Evolutionary conservation across 2,329 filamentous ascomycete species (phyloP).

Genomic region (Pseudocercospora pini-densiflorae): DNA sequence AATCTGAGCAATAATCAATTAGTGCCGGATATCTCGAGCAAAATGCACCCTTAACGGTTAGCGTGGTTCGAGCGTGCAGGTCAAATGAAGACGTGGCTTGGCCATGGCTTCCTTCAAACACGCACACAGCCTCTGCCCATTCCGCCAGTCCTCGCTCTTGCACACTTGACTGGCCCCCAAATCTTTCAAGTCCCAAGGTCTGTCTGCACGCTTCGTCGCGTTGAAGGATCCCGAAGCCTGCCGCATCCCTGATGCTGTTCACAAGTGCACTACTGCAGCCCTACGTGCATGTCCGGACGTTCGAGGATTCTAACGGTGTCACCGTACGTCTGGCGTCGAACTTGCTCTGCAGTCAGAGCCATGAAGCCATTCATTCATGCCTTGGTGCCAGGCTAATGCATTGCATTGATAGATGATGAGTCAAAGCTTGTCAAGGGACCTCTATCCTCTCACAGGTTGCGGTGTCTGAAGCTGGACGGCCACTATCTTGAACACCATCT

Average conservation of each 20-base stretch:
- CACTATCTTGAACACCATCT: not conserved
- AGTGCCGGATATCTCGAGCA: not conserved
- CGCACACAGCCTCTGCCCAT: not conserved
- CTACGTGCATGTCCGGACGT: constrained; percentile 19
- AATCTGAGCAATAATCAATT: not conserved
- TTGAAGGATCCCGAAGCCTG: constrained; percentile 24
- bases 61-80: not conserved
- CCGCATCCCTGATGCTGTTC: constrained; percentile 13
- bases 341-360: not conserved
- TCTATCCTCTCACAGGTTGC: not conserved
- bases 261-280: constrained; percentile 15
- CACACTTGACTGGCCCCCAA: not conserved
- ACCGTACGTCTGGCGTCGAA: constrained; percentile 3
- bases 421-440: not conserved
- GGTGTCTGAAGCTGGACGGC: not conserved
- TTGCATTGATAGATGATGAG: not conserved
- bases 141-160: not conserved
- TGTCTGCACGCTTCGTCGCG: constrained; percentile 9
- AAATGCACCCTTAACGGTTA: not conserved
- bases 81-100: not conserved
- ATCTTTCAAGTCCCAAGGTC: not conserved
- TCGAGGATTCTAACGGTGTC: not conserved
- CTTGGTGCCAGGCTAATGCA: not conserved
- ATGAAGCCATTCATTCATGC: not conserved
- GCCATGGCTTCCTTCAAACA: not conserved